phyloP scores from a whole-genome alignment of 2,329 filamentous ascomycete species.

The Fonsecaea pugnacius region DNA sequence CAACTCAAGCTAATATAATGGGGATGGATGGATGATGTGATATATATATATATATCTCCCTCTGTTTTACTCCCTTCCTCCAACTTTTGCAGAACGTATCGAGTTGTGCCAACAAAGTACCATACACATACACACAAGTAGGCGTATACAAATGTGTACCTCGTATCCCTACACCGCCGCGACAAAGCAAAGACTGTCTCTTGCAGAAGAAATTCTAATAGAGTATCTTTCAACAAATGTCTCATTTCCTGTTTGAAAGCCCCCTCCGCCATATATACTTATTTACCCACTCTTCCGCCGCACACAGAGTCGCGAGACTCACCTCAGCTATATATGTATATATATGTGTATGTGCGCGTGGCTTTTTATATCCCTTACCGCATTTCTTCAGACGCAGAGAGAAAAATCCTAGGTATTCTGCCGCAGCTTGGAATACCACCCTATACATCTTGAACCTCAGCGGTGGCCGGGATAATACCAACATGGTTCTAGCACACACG shows the following conservation, averaged over 20 bases:
- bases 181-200: neutral
- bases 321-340: neutral
- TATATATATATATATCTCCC: too few species aligned
- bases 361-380: slow-evolving; percentile 8
- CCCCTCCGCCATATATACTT: neutral
- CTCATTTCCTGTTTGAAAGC: neutral
- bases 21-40: too few species aligned
- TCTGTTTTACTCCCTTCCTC: too few species aligned
- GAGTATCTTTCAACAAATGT: neutral
- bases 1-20: too few species aligned
- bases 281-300: neutral
- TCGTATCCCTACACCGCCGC: neutral
- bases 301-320: slow-evolving; percentile 15
- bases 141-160: too few species aligned
- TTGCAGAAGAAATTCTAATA: too few species aligned
- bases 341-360: slow-evolving; percentile 6
- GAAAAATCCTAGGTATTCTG: neutral
- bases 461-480: neutral
- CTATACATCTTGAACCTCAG: neutral
- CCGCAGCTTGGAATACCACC: neutral
- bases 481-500: neutral
- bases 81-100: too few species aligned
- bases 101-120: too few species aligned
- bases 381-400: neutral
- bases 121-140: neutral